Evolutionary conservation across 306 rosid species (phyloP), one percentile per base, ranked within the genome.

Genomic region (Quercus aquifolioides): DNA sequence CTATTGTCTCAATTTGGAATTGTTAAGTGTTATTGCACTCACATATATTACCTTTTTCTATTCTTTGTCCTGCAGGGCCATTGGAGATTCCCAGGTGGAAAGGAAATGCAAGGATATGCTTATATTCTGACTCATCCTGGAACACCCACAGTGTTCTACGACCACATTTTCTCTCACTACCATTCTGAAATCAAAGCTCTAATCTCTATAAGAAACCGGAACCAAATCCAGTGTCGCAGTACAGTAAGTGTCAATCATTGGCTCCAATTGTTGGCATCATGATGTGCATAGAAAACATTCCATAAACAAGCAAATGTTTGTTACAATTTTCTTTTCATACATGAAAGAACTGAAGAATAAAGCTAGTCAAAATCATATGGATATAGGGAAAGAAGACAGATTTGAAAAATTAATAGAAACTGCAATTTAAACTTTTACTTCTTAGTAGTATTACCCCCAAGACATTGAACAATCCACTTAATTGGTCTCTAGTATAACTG

Each of bases 61-160:
- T 78, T 63, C 33, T 79, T 74, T 57, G 55, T 84, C 62, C 79
- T 87, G 76, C 85, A 96, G 99, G 98, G 99, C 88, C 99, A 96
- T 83, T 96, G 99, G 99, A 90, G 98, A 84, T 96, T 96, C 90
- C 99, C 99, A 0, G 18, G 79, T 1, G 88, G 87, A 75, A 96
- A 90, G 80, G 99, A 96, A 87, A 93, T 96, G 89, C 98, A 96
- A 85, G 99, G 99, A 85, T 96, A 96, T 75, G 96, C 99, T n/a
- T 96, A 96, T 84, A 91, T 72, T 81, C 94, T 93, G 89, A 87
- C 98, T 79, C 99, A 96, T 89, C 99, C 99, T 33, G 99, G 99
- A 79, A 93, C 99, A 9, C 99, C 99, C 6, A 74, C 96, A 4
- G 92, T 91, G 84, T 96, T 93, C 90, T 87, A 63, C 57, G 99